A percentile compares a stretch with the other conserved stretches of the same genome.
These are phyloP conservation scores for Rossbeevera mucosa DNA, from an alignment of 768 basidiomycete species.

Conservation along the genomic window DNA sequence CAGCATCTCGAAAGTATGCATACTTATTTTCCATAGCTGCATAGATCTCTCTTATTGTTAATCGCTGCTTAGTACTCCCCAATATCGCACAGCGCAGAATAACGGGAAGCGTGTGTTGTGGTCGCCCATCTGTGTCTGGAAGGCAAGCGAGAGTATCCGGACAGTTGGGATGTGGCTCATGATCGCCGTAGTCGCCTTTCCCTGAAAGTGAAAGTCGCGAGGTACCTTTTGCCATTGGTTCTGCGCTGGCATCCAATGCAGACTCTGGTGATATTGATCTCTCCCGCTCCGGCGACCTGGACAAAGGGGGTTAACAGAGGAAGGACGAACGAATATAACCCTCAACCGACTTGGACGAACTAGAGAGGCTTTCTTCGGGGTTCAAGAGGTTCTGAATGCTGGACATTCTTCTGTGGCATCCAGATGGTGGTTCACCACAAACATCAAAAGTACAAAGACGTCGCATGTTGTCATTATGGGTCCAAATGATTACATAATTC, in stretches of 20 bases:
- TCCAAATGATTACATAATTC: slow-evolving; percentile 31
- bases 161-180: slow-evolving; percentile 68
- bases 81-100: slow-evolving; percentile 82
- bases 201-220: slow-evolving; percentile 18
- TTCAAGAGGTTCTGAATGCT: slow-evolving; percentile 54
- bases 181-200: slow-evolving; percentile 35
- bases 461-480: slow-evolving; percentile 28
- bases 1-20: slow-evolving; percentile 73
- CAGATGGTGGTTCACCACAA: slow-evolving; percentile 14
- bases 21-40: slow-evolving; percentile 85
- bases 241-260: slow-evolving; percentile 31
- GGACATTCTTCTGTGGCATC: slow-evolving; percentile 42
- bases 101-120: slow-evolving; percentile 80
- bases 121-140: slow-evolving; percentile 72
- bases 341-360: slow-evolving; percentile 39
- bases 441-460: slow-evolving; percentile 1
- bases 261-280: slow-evolving; percentile 33
- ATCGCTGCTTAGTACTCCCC: slow-evolving; percentile 66
- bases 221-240: slow-evolving; percentile 21
- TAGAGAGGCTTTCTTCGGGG: slow-evolving; percentile 41
- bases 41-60: slow-evolving; percentile 83
- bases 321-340: slow-evolving; percentile 4
- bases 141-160: slow-evolving; percentile 75
- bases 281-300: slow-evolving; percentile 27
- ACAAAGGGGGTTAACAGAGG: slow-evolving; percentile 26